Percentiles rank a stretch among this genome's conserved stretches.
phyloP scores from a whole-genome alignment of 345 rosid species.

The sweet orange (Citrus sinensis) region DVS_A1.0 CM039166.1:20311501-20312000 shows the following conservation, averaged over 20 bases:
- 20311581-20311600: slow-evolving; percentile 8
- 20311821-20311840: slow-evolving; percentile 49
- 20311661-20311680: slow-evolving; percentile 73
- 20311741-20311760: background rate
- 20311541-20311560: slow-evolving; percentile 59
- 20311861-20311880: slow-evolving; percentile 47
- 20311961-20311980: slow-evolving; percentile 56
- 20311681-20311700: slow-evolving; percentile 90
- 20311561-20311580: slow-evolving; percentile 54
- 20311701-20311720: slow-evolving; percentile 11
- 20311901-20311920: slow-evolving; percentile 39
- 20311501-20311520: slow-evolving; percentile 54
- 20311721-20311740: background rate
- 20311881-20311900: slow-evolving; percentile 40
- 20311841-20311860: slow-evolving; percentile 63
- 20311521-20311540: slow-evolving; percentile 42
- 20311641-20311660: slow-evolving; percentile 76
- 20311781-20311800: slow-evolving; percentile 40
- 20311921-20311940: slow-evolving; percentile 59
- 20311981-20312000: slow-evolving; percentile 32
- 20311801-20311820: slow-evolving; percentile 67
- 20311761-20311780: slow-evolving; percentile 11
- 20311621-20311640: slow-evolving; percentile 17
- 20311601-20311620: slow-evolving; percentile 17
- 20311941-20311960: slow-evolving; percentile 69